A percentile compares a stretch with the other conserved stretches of the same genome.
These are phyloP conservation scores for Celoporthe dispersa DNA, from an alignment of 2,329 filamentous ascomycete genomes.

Conservation along the genomic window DNA sequence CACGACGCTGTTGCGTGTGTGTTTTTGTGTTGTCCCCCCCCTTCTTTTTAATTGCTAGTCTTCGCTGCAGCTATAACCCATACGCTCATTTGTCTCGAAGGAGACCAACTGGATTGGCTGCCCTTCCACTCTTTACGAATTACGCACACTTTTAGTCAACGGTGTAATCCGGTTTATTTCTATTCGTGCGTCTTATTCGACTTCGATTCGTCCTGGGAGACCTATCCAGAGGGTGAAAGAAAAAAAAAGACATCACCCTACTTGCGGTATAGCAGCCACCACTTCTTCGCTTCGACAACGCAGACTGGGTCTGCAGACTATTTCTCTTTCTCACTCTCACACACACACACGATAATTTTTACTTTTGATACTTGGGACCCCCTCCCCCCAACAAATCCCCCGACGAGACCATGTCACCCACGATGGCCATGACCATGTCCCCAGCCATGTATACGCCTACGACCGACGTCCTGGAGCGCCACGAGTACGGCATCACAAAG, in stretches of 20 bases:
- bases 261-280: constrained; percentile 19
- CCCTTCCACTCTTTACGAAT: constrained; percentile 57
- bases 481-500: constrained; percentile 65
- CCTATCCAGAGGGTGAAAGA: neutral
- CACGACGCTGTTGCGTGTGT: constrained; percentile 39
- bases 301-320: constrained; percentile 47
- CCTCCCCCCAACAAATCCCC: constrained; percentile 35
- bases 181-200: constrained; percentile 33
- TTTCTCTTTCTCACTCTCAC: constrained; percentile 28
- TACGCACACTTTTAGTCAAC: constrained; percentile 39
- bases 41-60: constrained; percentile 37
- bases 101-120: constrained; percentile 61
- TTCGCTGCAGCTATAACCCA: constrained; percentile 46
- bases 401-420: constrained; percentile 51
- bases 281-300: constrained; percentile 47
- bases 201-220: constrained; percentile 17
- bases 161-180: constrained; percentile 43
- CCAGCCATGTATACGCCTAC: constrained; percentile 53
- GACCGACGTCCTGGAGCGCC: constrained; percentile 59
- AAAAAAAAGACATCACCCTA: neutral
- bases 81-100: constrained; percentile 45
- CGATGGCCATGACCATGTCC: constrained; percentile 50
- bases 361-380: constrained; percentile 41
- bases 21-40: constrained; percentile 32
- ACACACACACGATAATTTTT: neutral